phyloP scores from a whole-genome alignment of 805 yeast genomes.

The Kazachstania psychrophila region DNA sequence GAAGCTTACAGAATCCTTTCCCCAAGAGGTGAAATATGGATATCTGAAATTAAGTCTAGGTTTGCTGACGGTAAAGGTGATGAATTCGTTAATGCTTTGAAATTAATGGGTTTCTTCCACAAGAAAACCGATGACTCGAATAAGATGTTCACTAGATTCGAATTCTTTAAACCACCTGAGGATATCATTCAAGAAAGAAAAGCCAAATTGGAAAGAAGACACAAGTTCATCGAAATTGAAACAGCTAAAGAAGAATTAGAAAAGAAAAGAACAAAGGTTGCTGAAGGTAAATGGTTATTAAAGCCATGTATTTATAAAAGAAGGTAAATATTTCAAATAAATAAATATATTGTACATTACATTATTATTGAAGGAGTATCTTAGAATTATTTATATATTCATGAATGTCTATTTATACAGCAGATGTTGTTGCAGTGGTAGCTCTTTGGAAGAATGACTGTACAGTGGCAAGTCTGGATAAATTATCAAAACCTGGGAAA shows the following conservation, averaged over 20 bases:
- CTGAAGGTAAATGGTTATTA: conserved; percentile 82
- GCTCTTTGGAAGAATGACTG: conserved; percentile 23
- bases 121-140: conserved; percentile 77
- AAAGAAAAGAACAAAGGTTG: conserved; percentile 40
- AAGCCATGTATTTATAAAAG: conserved; percentile 96
- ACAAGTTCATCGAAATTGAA: conserved; percentile 63
- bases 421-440: neutral
- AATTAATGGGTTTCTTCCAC: conserved; percentile 76
- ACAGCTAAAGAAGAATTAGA: conserved; percentile 53
- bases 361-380: too few relatives aligned
- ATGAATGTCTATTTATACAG: neutral
- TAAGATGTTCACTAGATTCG: conserved; percentile 91
- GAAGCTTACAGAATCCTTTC: conserved; percentile 84
- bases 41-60: conserved; percentile 92
- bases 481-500: conserved; percentile 22
- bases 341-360: neutral
- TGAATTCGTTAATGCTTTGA: conserved; percentile 74
- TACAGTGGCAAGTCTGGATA: conserved; percentile 18
- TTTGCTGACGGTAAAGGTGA: conserved; percentile 66
- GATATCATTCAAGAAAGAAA: conserved; percentile 55
- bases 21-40: conserved; percentile 93
- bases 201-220: conserved; percentile 51
- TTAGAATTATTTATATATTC: neutral
- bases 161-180: conserved; percentile 78
- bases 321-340: conserved; percentile 35